Evolutionary conservation across 176 grass and related monocot species (phyloP), one percentile per base, ranked within the genome.

Genomic region (Urochloa ruziziensis): DNA sequence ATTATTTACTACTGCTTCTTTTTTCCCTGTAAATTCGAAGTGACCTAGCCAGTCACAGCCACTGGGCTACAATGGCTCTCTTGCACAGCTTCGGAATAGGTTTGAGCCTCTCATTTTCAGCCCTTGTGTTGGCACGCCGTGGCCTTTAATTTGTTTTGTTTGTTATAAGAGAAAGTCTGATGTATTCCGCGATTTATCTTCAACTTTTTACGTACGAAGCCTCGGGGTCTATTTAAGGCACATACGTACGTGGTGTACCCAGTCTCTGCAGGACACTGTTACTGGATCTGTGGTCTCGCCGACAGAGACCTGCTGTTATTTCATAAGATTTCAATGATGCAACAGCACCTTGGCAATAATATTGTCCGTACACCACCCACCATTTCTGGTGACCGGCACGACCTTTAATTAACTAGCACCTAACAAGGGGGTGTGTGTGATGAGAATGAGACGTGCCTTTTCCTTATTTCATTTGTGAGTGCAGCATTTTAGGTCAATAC

Each of bases 331-430:
- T 51, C 27, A 84, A 67, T 49, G 60, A 84, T 42, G 49, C 11
- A 80, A 57, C 73, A 77, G 49, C 35, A 36, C 8, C 29, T 58
- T 75, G 24, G 29, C 69, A 67, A 80, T 75, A 68, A 52, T 68
- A 85, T 74, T 21, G 21, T 28, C 75, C 75, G 39, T 80, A 80
- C 81, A 37, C 60, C 28, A 70, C 62, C 71, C 23, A 67, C 42
- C 24, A 30, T 48, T 67, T 40, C 63, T 80, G 77, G 82, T 54
- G 69, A 80, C 19, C 51, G 2, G 87, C 52, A 46, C 56, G 43
- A 33, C 65, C 36, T 85, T 49, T 62, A 43, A 35, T 62, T 75
- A 84, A 68, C 24, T 67, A 84, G 40, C 70, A 85, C 82, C 77
- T 36, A 85, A 85, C 71, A 62, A 77, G 10, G 8, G 80, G n/a